Percentiles rank a stretch among this genome's conserved stretches.
phyloP scores from a whole-genome alignment of 352 stramenopile genomes.

The Phytopythium montanum region DNA sequence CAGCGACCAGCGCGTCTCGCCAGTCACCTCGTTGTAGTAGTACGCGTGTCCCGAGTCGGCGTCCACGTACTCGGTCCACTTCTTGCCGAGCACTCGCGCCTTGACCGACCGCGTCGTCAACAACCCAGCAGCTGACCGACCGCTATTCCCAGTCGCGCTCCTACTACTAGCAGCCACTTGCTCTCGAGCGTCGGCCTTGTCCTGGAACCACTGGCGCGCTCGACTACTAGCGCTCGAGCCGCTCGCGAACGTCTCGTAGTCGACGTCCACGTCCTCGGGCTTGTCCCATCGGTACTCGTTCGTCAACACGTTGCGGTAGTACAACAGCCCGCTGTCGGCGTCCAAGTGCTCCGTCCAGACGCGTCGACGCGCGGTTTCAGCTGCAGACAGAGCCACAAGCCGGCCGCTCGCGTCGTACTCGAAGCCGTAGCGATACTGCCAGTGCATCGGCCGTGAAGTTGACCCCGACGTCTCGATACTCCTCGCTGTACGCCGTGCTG shows the following conservation, averaged over 20 bases:
- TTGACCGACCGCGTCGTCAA: constrained; percentile 34
- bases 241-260: constrained; percentile 44
- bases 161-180: constrained; percentile 6
- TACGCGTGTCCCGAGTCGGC: constrained; percentile 77
- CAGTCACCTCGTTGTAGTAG: constrained; percentile 91
- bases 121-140: constrained; percentile 4
- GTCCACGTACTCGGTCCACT: constrained; percentile 86
- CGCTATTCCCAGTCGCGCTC: constrained; percentile 6
- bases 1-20: constrained; percentile 84
- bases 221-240: constrained; percentile 30
- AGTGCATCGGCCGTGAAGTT: constrained; percentile 44
- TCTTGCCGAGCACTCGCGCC: constrained; percentile 45
- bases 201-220: constrained; percentile 66
- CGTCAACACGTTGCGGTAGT: constrained; percentile 73
- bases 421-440: constrained; percentile 78
- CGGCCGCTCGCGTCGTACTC: constrained; percentile 39
- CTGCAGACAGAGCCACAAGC: constrained; percentile 21
- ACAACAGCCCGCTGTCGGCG: constrained; percentile 34
- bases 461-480: constrained; percentile 11
- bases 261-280: constrained; percentile 50
- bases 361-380: constrained; percentile 21
- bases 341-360: constrained; percentile 70
- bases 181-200: constrained; percentile 17
- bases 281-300: constrained; percentile 81
- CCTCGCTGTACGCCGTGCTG: constrained; percentile 18